Percentiles rank a stretch among this genome's conserved stretches.
Evolutionary conservation across 768 basidiomycete genomes (phyloP).

Genomic region (Cystofilobasidium macerans): DNA sequence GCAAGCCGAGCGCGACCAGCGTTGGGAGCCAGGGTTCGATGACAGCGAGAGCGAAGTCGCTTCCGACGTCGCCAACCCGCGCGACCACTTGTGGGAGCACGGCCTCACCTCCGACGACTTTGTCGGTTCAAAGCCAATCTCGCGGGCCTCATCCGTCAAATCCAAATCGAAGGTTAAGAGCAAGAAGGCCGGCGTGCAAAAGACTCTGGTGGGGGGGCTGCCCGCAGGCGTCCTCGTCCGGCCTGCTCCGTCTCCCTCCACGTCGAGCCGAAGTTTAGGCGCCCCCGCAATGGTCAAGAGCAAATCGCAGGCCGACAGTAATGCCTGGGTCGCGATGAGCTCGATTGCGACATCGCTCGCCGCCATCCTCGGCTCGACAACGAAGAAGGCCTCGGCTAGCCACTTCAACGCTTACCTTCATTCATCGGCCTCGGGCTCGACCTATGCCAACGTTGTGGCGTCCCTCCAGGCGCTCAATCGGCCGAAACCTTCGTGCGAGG

Average conservation of each 20-base stretch:
- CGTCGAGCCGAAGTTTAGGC: background rate
- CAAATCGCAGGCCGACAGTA: background rate
- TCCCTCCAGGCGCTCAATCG: background rate
- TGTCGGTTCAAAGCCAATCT: too few relatives aligned
- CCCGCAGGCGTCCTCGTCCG: background rate
- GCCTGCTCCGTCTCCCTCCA: background rate
- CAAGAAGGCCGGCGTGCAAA: background rate
- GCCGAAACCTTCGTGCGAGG: background rate
- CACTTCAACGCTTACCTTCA: slow-evolving; percentile 16
- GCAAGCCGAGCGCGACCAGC: slow-evolving; percentile 12
- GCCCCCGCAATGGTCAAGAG: background rate
- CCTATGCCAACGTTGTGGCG: slow-evolving; percentile 8
- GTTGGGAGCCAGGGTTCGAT: slow-evolving; percentile 2
- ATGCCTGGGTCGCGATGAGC: slow-evolving; percentile 14
- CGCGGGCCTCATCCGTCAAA: background rate
- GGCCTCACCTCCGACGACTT: too few relatives aligned
- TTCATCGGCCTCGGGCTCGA: background rate
- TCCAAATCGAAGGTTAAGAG: background rate
- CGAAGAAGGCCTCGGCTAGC: background rate
- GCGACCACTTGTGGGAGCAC: too few relatives aligned
- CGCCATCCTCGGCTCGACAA: background rate
- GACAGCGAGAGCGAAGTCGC: background rate
- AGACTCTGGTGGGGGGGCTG: background rate
- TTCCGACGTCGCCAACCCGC: background rate
- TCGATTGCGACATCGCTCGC: slow-evolving; percentile 5